Conservation (phyloP, 2,329 filamentous ascomycete species). For the Phaeosphaeriaceae sp. region DNA sequence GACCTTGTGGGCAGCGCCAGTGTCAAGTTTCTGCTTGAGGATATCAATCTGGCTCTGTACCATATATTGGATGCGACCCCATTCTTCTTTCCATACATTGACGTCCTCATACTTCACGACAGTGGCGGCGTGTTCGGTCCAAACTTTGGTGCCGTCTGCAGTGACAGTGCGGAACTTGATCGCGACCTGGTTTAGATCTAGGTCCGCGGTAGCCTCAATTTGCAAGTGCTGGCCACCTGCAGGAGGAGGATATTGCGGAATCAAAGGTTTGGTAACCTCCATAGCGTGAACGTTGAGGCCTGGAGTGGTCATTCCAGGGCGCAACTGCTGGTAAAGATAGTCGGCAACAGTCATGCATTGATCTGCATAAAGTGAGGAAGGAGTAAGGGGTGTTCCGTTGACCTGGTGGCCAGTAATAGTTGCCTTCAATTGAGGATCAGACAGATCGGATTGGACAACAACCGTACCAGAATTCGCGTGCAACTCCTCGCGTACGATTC, state of each 20-base stretch:
- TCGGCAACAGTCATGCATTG: conserved; percentile 70
- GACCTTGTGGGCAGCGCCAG: conserved; percentile 73
- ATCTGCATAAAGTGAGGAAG: conserved; percentile 69
- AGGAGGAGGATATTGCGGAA: conserved; percentile 60
- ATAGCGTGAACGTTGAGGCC: conserved; percentile 70
- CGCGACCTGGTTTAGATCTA: conserved; percentile 61
- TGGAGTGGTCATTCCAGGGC: conserved; percentile 62
- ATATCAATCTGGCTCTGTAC: conserved; percentile 65
- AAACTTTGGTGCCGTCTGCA: conserved; percentile 62
- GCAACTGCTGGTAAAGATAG: conserved; percentile 70
- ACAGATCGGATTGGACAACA: conserved; percentile 70
- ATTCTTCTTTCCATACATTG: conserved; percentile 68
- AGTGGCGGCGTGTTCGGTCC: conserved; percentile 67
- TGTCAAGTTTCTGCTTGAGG: conserved; percentile 69
- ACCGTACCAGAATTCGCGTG: conserved; percentile 65
- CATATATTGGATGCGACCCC: conserved; percentile 69
- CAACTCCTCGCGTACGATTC: conserved; percentile 67
- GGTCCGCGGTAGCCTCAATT: conserved; percentile 65
- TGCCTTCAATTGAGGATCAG: conserved; percentile 66
- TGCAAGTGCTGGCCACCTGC: conserved; percentile 64
- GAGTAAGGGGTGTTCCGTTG: conserved; percentile 70
- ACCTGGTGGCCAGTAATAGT: conserved; percentile 70
- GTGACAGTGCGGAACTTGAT: conserved; percentile 64
- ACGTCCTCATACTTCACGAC: conserved; percentile 67
- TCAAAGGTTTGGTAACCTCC: conserved; percentile 73